These are phyloP conservation scores for Kodamaea kaohsiungensis DNA, from an alignment of 805 yeast genomes.

Conservation along the genomic window DNA sequence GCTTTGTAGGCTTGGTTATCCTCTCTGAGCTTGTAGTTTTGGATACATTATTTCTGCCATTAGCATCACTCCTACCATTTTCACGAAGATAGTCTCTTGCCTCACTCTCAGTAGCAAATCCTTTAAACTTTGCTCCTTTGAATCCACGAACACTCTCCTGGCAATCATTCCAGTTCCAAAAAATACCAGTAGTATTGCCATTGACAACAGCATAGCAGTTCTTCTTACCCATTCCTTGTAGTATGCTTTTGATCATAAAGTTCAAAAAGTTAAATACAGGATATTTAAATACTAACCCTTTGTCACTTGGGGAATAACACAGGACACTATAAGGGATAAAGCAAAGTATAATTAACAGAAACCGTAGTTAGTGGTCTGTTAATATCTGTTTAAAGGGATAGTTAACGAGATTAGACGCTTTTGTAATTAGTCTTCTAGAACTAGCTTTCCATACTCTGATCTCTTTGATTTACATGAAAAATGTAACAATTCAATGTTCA, in stretches of 20 bases:
- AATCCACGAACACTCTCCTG: conserved; percentile 54
- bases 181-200: conserved; percentile 53
- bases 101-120: conserved; percentile 47
- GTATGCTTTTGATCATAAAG: not conserved
- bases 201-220: conserved; percentile 40
- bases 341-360: too few relatives aligned
- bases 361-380: too few relatives aligned
- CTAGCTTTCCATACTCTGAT: too few relatives aligned
- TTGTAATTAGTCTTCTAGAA: too few relatives aligned
- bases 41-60: not conserved
- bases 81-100: not conserved
- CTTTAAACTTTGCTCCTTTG: conserved; percentile 56
- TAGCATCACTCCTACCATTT: not conserved
- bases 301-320: too few relatives aligned
- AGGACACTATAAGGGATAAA: too few relatives aligned
- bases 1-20: not conserved
- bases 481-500: too few relatives aligned
- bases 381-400: too few relatives aligned
- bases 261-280: too few relatives aligned
- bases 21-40: not conserved
- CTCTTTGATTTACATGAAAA: too few relatives aligned
- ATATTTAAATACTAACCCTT: too few relatives aligned
- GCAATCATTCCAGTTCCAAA: conserved; percentile 58
- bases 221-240: not conserved
- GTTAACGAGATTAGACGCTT: too few relatives aligned